Base-by-base conservation (phyloP, 495 filamentous ascomycete genomes). In the Daldinia decipiens region DNA sequence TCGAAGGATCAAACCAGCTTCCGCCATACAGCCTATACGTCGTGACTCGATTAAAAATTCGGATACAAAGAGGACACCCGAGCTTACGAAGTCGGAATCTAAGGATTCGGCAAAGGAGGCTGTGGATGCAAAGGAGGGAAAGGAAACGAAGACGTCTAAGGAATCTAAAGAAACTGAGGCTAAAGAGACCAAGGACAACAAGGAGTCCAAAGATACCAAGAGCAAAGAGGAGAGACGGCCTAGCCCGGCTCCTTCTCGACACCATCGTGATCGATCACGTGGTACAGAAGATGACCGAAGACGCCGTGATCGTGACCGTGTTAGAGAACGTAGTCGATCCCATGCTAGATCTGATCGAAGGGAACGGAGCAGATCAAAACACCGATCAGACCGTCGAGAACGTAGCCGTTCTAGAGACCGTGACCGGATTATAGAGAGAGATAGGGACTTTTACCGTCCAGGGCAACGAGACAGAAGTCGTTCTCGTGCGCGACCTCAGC, bases 1-100 rank as follows among this genome's bases (percentile, higher is more conserved):
- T 2, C 79, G 85, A 70, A 82, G 82, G 67, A 67, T 74, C 0
- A 82, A 79, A 68, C 83, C 86, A 0, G 82, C 82, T 34, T 88
- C 86, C n/a, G 86, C 86, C 1, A 88, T 88, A 54, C 79, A 82
- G 15, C 86, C 86, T 7, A 83, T 85, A 65, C 79, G 81, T 34
- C 78, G 82, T 31, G 78, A 79, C 9, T 80, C 80, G 6, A 73
- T 82, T n/a, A 83, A 81, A 67, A 71, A 75, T 21, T 36, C 76
- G 0, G 82, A 83, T 52, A 36, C 55, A 15, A 83, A 79, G 65
- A 83, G 80, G 45, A 57, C 59, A 1, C 59, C 56, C 2, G 74
- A 76, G 56, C 57, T 68, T n/a, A 65, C 62, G 24, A 80, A 81
- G 40, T 12, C 61, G 17, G 72, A 71, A n/a, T 57, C 75, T 27